Base-by-base conservation (phyloP, 2,329 filamentous ascomycete species). In the Colletotrichum caudatum region DNA sequence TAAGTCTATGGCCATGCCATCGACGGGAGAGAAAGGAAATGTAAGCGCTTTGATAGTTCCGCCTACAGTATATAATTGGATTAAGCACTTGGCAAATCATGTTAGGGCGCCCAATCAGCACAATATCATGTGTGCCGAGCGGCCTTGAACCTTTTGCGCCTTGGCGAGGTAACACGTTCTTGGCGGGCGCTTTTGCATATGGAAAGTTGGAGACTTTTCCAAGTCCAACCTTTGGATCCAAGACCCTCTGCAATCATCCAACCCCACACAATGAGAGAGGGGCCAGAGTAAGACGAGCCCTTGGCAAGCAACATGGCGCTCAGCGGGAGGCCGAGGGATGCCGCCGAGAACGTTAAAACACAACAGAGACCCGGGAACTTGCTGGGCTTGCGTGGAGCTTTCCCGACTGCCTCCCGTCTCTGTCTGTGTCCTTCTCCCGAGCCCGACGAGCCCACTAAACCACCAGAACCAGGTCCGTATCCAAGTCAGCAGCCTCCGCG, bases 161-260 rank as follows among this genome's bases (percentile, higher is more conserved):
- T 69, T 71, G 69, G 69, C 69, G 54, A 71, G 69, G 69, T 71
- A 69, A 64, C 65, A 50, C 23, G 20, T 60, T 60, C 69, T 71
- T 71, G 69, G 69, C 69, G 50, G 44, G 58, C 59, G 53, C 63
- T 59, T 53, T 37, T 46, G 59, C 59, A 48, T 39, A 51, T 20
- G 58, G 44, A 39, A 11, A 39, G 9, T 20, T n/a, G 37, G 46
- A 61, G 8, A 26, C 51, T 62, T 67, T 20, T 50, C 18, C 11
- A 23, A 51, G 11, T 33, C 23, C 14, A 35, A 23, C 16, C 59
- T 46, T 60, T 64, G 46, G 51, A 56, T 18, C 51, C 29, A 33
- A 9, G 53, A 14, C 53, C 53, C 11, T 35, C 18, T 12, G 18
- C 54, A 23, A 26, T 12, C 12, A 2, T 26, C 54, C 35, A 57